A percentile compares a stretch with the other conserved stretches of the same genome.
Conservation (phyloP, 1,139 yeast genomes). For the Sugiyamaella neomexicana region DNA sequence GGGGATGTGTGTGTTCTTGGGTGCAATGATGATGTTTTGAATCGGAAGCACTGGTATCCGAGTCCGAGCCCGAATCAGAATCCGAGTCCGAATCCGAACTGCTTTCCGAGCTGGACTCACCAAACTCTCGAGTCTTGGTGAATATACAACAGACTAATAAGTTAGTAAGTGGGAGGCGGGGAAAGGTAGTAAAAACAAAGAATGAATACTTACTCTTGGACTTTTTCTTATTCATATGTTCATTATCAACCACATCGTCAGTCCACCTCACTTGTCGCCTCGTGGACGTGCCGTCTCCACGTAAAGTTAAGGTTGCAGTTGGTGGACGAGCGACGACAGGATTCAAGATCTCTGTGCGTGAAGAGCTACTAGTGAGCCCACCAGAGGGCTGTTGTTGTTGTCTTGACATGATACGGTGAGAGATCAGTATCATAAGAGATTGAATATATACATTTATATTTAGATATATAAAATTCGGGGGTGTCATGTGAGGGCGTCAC, state of each 20-base stretch:
- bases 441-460: too few relatives aligned
- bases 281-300: constrained; percentile 12
- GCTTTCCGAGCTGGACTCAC: constrained; percentile 52
- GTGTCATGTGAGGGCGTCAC: background rate
- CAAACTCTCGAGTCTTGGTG: constrained; percentile 78
- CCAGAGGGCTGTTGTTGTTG: constrained; percentile 1
- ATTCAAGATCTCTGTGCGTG: constrained; percentile 11
- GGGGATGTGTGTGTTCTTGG: background rate
- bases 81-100: constrained; percentile 47
- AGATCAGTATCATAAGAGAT: too few relatives aligned
- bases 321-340: constrained; percentile 1
- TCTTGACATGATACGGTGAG: background rate
- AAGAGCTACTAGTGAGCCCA: constrained; percentile 2
- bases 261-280: constrained; percentile 71
- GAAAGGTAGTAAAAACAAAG: too few relatives aligned
- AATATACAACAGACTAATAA: constrained; percentile 78
- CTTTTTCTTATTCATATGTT: constrained; percentile 80
- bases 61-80: constrained; percentile 28
- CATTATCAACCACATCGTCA: constrained; percentile 86
- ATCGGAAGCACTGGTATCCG: constrained; percentile 12
- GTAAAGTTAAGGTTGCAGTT: constrained; percentile 3
- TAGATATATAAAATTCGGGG: too few relatives aligned
- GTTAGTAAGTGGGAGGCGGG: background rate
- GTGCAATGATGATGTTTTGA: constrained; percentile 22
- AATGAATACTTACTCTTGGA: constrained; percentile 64